phyloP scores from a whole-genome alignment of 2,329 filamentous ascomycete species.

The Pseudocercospora macadamiae region DNA sequence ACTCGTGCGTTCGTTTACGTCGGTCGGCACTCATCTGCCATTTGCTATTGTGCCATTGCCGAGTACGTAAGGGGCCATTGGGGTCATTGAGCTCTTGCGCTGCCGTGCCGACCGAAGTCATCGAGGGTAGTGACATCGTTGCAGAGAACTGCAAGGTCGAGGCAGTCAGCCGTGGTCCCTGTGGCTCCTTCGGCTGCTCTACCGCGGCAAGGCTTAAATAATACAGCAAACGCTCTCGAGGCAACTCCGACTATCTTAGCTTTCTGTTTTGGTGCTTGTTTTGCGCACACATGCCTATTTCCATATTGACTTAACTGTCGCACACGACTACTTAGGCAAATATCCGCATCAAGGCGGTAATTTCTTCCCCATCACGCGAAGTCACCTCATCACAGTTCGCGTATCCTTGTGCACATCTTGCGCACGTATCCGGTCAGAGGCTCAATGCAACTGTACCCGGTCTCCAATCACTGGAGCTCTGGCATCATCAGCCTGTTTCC shows the following conservation, averaged over 20 bases:
- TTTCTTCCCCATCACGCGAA: no score
- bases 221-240: not conserved
- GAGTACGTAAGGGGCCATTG: not conserved
- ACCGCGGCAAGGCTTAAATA: not conserved
- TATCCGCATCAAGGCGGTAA: no score
- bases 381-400: no score
- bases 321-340: no score
- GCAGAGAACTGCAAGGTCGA: not conserved
- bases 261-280: no score
- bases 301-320: no score
- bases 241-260: not conserved
- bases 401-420: no score
- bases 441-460: no score
- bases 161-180: conserved; percentile 10
- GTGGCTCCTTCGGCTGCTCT: conserved; percentile 10
- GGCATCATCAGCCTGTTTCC: no score
- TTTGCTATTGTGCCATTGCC: not conserved
- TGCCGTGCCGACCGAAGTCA: not conserved
- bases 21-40: not conserved
- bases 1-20: not conserved
- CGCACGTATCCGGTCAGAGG: not conserved
- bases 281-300: no score
- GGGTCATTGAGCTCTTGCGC: not conserved
- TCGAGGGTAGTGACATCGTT: not conserved
- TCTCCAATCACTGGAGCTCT: no score